Evolutionary conservation across 1,284 basidiomycete genomes (phyloP).

Genomic region (Tranzscheliella williamsii): DNA sequence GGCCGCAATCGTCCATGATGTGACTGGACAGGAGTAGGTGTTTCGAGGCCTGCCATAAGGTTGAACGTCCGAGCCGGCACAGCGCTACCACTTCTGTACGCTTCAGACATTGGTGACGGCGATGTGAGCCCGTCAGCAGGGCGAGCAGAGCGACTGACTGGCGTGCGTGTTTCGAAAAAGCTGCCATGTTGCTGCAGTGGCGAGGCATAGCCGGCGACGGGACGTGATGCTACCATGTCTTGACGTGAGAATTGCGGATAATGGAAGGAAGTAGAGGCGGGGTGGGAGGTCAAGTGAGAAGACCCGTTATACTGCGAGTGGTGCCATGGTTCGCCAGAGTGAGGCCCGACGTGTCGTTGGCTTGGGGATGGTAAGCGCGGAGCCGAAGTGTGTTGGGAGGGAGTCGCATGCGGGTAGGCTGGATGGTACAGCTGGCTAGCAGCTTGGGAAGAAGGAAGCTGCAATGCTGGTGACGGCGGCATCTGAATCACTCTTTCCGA

Average conservation of each 20-base stretch:
- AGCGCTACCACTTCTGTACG: slow-evolving; percentile 13
- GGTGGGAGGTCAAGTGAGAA: neutral
- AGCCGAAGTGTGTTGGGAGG: no score
- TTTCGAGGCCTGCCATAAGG: slow-evolving; percentile 26
- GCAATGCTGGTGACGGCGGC: no score
- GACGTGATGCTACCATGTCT: neutral
- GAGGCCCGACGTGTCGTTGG: no score
- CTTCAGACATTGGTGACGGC: slow-evolving; percentile 28
- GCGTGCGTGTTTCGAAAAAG: neutral
- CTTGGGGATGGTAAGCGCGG: no score
- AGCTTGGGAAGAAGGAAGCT: no score
- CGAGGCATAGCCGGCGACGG: neutral
- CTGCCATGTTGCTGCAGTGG: neutral
- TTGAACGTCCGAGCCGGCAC: slow-evolving; percentile 17
- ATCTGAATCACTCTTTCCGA: no score
- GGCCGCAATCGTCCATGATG: neutral
- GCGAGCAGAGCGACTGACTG: neutral
- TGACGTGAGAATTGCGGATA: neutral
- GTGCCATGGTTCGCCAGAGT: no score
- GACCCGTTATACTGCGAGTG: no score
- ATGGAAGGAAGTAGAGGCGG: neutral
- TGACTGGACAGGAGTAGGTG: slow-evolving; percentile 9
- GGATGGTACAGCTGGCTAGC: no score
- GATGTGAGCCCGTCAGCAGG: slow-evolving; percentile 3
- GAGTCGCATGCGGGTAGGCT: no score